Percentiles rank a stretch among this genome's conserved stretches.
Evolutionary conservation across 2,329 filamentous ascomycete genomes (phyloP).

Genomic region (Claviceps purpurea): DNA sequence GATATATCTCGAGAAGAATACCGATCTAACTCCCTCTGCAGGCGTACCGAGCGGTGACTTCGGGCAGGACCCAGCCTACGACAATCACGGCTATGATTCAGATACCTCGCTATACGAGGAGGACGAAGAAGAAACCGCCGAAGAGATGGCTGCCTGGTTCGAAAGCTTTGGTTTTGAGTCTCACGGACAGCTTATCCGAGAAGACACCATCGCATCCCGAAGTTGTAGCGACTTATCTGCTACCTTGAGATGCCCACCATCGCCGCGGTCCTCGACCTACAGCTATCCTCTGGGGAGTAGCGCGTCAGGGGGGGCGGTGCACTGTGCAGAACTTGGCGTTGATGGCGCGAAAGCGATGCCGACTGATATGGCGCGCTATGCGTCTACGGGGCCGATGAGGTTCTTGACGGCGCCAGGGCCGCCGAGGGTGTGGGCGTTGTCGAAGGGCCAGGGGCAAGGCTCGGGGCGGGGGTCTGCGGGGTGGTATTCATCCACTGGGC

Average conservation of each 20-base stretch:
- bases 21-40: background rate
- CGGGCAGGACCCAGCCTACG: background rate
- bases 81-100: background rate
- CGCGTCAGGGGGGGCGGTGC: too few species aligned
- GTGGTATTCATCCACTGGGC: background rate
- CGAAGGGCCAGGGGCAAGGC: slow-evolving; percentile 17
- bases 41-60: background rate
- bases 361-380: too few species aligned
- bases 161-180: slow-evolving; percentile 33
- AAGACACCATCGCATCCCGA: slow-evolving; percentile 7
- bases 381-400: slow-evolving; percentile 9
- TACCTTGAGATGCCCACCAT: slow-evolving; percentile 3
- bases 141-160: slow-evolving; percentile 38
- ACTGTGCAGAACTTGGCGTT: too few species aligned
- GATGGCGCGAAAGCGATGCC: too few species aligned
- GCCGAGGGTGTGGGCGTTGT: slow-evolving; percentile 21
- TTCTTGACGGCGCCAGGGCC: slow-evolving; percentile 19
- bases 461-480: slow-evolving; percentile 10
- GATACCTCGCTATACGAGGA: slow-evolving; percentile 20
- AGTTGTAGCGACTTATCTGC: background rate
- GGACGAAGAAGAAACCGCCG: slow-evolving; percentile 27
- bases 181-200: slow-evolving; percentile 25
- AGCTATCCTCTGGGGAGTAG: background rate
- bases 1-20: background rate
- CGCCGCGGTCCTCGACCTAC: slow-evolving; percentile 9